Base-by-base conservation (phyloP, 148 eudicot genomes). In the Cornus controversa region DNA sequence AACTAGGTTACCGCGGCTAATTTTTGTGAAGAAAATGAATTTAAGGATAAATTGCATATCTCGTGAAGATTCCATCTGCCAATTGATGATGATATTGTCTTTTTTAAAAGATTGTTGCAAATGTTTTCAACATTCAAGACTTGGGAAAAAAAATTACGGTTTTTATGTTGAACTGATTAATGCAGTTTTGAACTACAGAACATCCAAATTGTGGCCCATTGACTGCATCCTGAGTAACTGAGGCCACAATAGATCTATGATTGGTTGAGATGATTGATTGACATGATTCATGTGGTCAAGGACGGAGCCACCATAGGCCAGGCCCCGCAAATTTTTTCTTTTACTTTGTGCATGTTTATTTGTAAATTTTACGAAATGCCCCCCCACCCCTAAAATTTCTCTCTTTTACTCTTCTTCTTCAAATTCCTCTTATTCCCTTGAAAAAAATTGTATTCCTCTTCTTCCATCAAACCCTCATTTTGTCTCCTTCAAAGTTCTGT, bases 11-110 rank as follows among this genome's bases (percentile, higher is more conserved):
- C 4, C 14, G 57, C 0, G 57, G 57, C 10, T 50, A 50, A 15
- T 20, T 65, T 74, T 31, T 20, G 9, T 10, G 37, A 69, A 8
- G 8, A 53, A 15, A 40, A 29, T 28, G 50, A n/a, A 37, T 24
- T 47, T 71, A 31, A 16, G 6, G 24, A 69, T 42, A 24, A 34
- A 60, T 8, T 26, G 18, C 45, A n/a, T 70, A 69, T 34, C 9
- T 4, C 10, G 27, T 18, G 70, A 5, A 65, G 45, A 64, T 79
- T 66, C 72, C 29, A 72, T 31, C 66, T 68, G 24, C 74, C 58
- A n/a, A 23, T 15, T 2, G 24, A 60, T 73, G 24, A 60, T 73
- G 62, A 60, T 60, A 22, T 29, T 73, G 10, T n/a, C 18, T 73
- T 20, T 60, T 14, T 67, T 57, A 29, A 4, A 37, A 31, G 66